These are phyloP conservation scores for Pichia cactophila DNA, from an alignment of 1,139 yeast genomes.

Conservation along the genomic window DNA sequence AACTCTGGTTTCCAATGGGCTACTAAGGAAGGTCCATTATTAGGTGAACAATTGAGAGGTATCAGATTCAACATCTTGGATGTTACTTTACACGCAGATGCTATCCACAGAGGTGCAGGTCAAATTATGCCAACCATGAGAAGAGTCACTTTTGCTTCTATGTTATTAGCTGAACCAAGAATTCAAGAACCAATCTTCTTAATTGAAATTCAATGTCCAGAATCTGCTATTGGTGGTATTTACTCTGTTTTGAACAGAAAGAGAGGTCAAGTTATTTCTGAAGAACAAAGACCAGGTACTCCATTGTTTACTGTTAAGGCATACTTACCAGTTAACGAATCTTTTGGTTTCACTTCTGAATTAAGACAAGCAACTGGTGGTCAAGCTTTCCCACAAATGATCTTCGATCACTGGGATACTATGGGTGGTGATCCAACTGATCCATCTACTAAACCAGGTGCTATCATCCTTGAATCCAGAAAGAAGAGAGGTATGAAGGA, in stretches of 20 bases:
- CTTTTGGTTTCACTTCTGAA: conserved; percentile 99
- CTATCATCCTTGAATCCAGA: conserved; percentile 83
- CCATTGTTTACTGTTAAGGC: conserved; percentile 99
- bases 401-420: conserved; percentile 96
- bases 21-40: conserved; percentile 98
- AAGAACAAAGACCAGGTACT: conserved; percentile 99
- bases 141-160: conserved; percentile 98
- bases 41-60: conserved; percentile 95
- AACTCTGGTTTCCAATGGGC: conserved; percentile 99
- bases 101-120: conserved; percentile 99
- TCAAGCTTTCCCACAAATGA: conserved; percentile 99
- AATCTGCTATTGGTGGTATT: conserved; percentile 99
- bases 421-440: conserved; percentile 91
- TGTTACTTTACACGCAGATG: conserved; percentile 99
- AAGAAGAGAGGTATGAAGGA: conserved; percentile 97
- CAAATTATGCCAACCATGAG: conserved; percentile 99
- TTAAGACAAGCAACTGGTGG: conserved; percentile 99
- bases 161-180: conserved; percentile 97
- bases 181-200: conserved; percentile 99
- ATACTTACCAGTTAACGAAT: conserved; percentile 98
- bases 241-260: conserved; percentile 98
- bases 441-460: conserved; percentile 91
- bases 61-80: conserved; percentile 97
- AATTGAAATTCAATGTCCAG: conserved; percentile 99
- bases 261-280: conserved; percentile 99